Evolutionary conservation across 768 basidiomycete species (phyloP).

Genomic region (Suillus discolor): DNA sequence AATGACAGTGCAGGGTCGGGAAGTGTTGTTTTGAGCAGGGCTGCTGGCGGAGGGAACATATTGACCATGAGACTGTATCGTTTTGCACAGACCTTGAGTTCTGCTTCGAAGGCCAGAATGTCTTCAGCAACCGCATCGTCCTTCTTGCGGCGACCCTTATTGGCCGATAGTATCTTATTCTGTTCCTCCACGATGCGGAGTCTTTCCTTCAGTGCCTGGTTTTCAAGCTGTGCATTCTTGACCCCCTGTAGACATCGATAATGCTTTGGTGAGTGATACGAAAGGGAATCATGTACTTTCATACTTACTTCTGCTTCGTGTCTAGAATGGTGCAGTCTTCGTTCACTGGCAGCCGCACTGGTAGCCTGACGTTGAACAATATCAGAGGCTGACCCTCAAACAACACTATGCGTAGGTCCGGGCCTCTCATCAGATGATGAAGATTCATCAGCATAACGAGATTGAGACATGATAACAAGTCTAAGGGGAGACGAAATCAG

Average conservation of each 20-base stretch:
- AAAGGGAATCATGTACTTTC: background rate
- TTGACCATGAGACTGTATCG: conserved; percentile 5
- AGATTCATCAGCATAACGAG: background rate
- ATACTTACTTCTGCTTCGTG: background rate
- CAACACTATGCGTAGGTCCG: background rate
- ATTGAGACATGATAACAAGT: background rate
- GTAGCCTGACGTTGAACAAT: background rate
- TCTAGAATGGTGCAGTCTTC: background rate
- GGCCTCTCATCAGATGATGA: background rate
- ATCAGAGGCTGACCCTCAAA: background rate
- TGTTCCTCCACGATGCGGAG: no score
- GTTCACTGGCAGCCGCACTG: background rate
- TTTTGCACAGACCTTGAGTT: background rate
- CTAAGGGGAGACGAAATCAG: background rate
- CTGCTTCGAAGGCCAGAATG: no score
- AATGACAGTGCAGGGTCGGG: background rate
- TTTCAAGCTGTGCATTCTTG: no score
- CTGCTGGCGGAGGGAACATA: background rate
- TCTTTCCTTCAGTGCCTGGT: no score
- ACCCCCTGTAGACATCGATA: no score
- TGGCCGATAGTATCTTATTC: no score
- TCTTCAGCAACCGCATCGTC: no score
- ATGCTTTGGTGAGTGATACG: no score
- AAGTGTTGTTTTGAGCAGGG: background rate
- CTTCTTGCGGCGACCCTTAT: no score